Evolutionary conservation across 768 basidiomycete species (phyloP).

Genomic region (Dentipellis fragilis): DNA sequence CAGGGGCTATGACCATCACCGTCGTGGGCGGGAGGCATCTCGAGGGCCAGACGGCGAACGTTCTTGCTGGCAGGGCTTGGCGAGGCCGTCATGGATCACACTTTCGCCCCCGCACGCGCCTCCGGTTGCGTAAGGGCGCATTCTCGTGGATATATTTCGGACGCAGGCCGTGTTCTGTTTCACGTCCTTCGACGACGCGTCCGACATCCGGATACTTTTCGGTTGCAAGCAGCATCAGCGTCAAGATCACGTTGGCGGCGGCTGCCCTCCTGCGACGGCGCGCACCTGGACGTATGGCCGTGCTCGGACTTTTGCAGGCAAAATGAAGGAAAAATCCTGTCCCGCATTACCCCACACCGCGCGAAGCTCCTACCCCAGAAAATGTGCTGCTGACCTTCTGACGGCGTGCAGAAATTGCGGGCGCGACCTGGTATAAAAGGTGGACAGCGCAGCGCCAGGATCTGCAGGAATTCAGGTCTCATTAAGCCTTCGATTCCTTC

Average conservation of each 20-base stretch:
- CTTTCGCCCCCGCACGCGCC: not conserved
- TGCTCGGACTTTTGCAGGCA: not conserved
- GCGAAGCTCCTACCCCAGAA: not conserved
- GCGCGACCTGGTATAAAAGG: not conserved
- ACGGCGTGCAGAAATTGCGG: not conserved
- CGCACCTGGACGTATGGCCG: not conserved
- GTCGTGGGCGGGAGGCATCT: not conserved
- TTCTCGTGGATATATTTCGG: not conserved
- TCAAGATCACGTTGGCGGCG: not conserved
- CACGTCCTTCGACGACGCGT: not conserved
- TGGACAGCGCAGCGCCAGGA: not conserved
- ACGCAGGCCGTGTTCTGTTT: not conserved
- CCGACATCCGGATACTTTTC: not conserved
- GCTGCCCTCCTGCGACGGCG: not conserved
- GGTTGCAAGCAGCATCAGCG: not conserved
- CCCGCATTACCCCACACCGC: not conserved
- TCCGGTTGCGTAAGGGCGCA: not conserved
- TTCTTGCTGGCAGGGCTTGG: not conserved
- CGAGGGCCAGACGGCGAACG: not conserved
- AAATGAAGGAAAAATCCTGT: not conserved
- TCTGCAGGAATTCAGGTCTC: not conserved
- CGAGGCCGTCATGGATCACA: not conserved
- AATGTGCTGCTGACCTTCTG: not conserved
- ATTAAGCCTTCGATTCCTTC: not conserved
- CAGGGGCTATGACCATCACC: not conserved